Evolutionary conservation across 2,329 filamentous ascomycete genomes (phyloP).

Genomic region (Leptodontidium sp.): DNA sequence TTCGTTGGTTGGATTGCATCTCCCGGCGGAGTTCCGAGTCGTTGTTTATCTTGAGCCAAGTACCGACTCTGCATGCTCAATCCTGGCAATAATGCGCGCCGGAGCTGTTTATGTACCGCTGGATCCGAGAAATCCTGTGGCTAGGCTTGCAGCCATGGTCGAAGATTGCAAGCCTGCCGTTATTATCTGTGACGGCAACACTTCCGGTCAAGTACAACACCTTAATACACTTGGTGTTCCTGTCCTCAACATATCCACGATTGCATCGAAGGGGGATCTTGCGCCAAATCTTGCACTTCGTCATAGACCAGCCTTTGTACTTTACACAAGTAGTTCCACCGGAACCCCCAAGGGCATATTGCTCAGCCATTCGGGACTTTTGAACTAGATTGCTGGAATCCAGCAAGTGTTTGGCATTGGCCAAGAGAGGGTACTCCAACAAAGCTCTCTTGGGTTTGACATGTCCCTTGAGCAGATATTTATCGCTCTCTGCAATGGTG

Average conservation of each 20-base stretch:
- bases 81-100: slow-evolving; percentile 46
- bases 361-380: slow-evolving; percentile 40
- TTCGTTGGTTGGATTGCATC: slow-evolving; percentile 15
- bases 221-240: not conserved
- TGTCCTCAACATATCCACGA: not conserved
- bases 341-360: slow-evolving; percentile 53
- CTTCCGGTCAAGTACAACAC: not conserved
- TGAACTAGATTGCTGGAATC: slow-evolving; percentile 37
- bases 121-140: slow-evolving; percentile 41
- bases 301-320: not conserved
- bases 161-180: slow-evolving; percentile 42
- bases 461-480: slow-evolving; percentile 33
- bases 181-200: slow-evolving; percentile 44
- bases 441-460: slow-evolving; percentile 35
- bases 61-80: slow-evolving; percentile 42
- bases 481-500: slow-evolving; percentile 30
- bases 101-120: slow-evolving; percentile 48
- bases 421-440: slow-evolving; percentile 32
- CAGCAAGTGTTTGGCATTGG: slow-evolving; percentile 20
- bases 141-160: slow-evolving; percentile 41
- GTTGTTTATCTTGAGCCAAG: slow-evolving; percentile 26
- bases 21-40: not conserved
- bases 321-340: slow-evolving; percentile 38
- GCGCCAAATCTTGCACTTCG: not conserved
- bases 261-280: no score